A percentile compares a stretch with the other conserved stretches of the same genome.
phyloP scores from a whole-genome alignment of 176 grass and related monocot species.

The Musa acuminata region DNA sequence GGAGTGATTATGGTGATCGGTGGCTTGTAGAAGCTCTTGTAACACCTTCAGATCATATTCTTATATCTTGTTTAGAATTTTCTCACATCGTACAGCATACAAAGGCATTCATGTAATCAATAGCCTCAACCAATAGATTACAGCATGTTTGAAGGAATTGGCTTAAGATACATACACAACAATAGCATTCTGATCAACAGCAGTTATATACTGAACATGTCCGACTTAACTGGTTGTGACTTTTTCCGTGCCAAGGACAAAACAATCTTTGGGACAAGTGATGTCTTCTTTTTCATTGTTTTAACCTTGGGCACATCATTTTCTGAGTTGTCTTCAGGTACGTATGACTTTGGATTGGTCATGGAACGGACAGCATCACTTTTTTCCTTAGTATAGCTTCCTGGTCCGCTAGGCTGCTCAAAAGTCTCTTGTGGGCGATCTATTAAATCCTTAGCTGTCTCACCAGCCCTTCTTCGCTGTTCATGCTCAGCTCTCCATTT shows the following conservation, averaged over 20 bases:
- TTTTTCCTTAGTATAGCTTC: constrained; percentile 29
- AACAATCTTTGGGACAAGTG: constrained; percentile 54
- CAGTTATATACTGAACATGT: background rate
- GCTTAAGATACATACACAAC: background rate
- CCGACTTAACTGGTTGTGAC: constrained; percentile 23
- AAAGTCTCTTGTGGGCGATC: constrained; percentile 22
- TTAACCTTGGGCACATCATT: constrained; percentile 28
- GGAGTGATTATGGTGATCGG: too few relatives aligned
- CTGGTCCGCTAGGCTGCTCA: constrained; percentile 25
- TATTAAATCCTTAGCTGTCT: constrained; percentile 31
- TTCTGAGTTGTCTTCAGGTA: constrained; percentile 22
- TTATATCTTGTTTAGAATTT: too few relatives aligned
- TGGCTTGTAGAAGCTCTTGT: too few relatives aligned
- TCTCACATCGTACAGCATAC: too few relatives aligned
- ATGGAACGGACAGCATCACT: background rate
- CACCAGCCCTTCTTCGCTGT: constrained; percentile 47
- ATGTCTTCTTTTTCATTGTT: constrained; percentile 50
- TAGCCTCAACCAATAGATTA: too few relatives aligned
- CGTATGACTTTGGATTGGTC: constrained; percentile 26
- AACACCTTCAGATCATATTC: too few relatives aligned
- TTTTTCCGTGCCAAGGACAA: constrained; percentile 49
- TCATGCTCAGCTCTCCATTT: constrained; percentile 78
- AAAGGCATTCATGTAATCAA: too few relatives aligned
- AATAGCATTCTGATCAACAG: background rate
- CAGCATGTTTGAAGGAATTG: background rate